Percentiles rank a stretch among this genome's conserved stretches.
Evolutionary conservation across 108 stramenopile genomes (phyloP).

Genomic region (Fragilaria radians): DNA sequence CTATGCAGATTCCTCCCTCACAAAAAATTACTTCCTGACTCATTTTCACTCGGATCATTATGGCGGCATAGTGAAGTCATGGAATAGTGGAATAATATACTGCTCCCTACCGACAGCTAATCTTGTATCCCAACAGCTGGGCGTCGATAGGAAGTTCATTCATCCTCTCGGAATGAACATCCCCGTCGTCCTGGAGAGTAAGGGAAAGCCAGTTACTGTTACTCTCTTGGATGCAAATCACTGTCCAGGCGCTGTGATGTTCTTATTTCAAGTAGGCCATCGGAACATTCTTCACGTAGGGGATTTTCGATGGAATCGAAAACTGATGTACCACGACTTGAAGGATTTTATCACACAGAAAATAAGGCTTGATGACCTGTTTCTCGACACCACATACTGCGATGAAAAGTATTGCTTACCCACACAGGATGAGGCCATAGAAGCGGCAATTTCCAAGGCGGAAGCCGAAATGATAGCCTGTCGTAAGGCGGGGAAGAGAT

Average conservation of each 20-base stretch:
- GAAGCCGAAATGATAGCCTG: conserved; percentile 30
- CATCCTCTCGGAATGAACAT: conserved; percentile 65
- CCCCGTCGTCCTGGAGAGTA: conserved; percentile 46
- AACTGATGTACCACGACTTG: conserved; percentile 37
- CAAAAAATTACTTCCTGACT: conserved; percentile 75
- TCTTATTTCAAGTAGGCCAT: conserved; percentile 71
- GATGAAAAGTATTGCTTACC: conserved; percentile 55
- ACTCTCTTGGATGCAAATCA: conserved; percentile 75
- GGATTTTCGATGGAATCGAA: conserved; percentile 62
- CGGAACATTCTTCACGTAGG: conserved; percentile 54
- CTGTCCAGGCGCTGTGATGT: conserved; percentile 86
- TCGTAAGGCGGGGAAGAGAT: conserved; percentile 12
- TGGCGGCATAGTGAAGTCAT: conserved; percentile 47
- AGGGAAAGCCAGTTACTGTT: conserved; percentile 46
- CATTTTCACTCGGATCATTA: conserved; percentile 74
- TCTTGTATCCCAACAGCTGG: conserved; percentile 42
- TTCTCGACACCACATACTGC: conserved; percentile 74
- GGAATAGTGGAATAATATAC: conserved; percentile 68
- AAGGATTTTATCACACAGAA: conserved; percentile 6
- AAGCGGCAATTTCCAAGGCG: conserved; percentile 38
- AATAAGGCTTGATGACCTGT: conserved; percentile 42
- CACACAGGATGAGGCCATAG: conserved; percentile 47
- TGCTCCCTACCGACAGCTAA: conserved; percentile 63
- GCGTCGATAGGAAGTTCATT: conserved; percentile 44
- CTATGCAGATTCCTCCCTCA: conserved; percentile 47